Evolutionary conservation across 2,329 filamentous ascomycete genomes (phyloP).

Genomic region (Fusarium pseudoanthophilum): DNA sequence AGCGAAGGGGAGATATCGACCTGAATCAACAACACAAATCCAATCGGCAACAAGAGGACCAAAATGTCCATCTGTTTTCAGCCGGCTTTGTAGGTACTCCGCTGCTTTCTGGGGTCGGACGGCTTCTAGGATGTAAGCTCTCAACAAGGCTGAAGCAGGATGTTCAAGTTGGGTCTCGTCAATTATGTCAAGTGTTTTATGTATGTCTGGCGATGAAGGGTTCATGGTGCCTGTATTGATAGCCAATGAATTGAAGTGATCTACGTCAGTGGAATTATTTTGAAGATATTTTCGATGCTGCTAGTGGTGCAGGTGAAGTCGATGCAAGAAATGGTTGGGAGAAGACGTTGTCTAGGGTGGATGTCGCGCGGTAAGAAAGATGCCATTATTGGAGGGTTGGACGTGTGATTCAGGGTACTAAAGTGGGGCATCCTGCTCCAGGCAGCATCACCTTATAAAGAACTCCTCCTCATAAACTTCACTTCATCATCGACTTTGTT

Average conservation of each 20-base stretch:
- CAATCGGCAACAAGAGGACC: neutral
- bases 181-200: neutral
- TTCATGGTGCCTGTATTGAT: accelerated
- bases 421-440: neutral
- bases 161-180: neutral
- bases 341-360: neutral
- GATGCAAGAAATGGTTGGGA: neutral
- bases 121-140: accelerated
- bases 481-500: neutral
- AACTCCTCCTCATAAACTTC: neutral
- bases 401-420: neutral
- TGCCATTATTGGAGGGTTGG: neutral
- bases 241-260: accelerated
- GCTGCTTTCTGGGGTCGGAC: neutral
- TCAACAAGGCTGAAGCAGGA: accelerated
- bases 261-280: accelerated
- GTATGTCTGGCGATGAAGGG: neutral
- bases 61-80: neutral
- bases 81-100: neutral
- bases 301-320: neutral
- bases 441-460: neutral
- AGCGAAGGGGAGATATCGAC: neutral
- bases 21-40: neutral
- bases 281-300: accelerated
- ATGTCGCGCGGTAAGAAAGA: neutral